A percentile compares a stretch with the other conserved stretches of the same genome.
Evolutionary conservation across 805 yeast species (phyloP).

Genomic region (Candida peoriensis): DNA sequence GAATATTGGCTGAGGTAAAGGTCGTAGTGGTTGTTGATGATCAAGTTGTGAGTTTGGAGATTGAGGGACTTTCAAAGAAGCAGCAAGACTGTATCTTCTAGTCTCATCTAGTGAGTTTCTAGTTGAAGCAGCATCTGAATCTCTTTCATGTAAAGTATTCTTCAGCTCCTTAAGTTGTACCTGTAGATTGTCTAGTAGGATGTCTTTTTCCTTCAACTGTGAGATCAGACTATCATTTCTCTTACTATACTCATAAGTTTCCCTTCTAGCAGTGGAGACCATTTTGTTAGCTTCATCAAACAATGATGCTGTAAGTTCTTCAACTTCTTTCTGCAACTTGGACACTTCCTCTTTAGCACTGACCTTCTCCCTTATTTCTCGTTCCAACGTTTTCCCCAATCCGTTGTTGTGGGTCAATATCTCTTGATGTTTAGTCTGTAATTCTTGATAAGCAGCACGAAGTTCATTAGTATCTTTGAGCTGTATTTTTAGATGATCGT

Average conservation of each 20-base stretch:
- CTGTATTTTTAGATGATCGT: slow-evolving; percentile 24
- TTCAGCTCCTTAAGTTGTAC: slow-evolving; percentile 67
- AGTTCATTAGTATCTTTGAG: slow-evolving; percentile 17
- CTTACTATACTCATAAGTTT: slow-evolving; percentile 52
- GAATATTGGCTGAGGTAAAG: slow-evolving; percentile 27
- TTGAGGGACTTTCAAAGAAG: background rate
- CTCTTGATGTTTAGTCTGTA: slow-evolving; percentile 29
- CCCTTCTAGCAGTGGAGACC: slow-evolving; percentile 75
- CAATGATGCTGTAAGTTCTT: slow-evolving; percentile 69
- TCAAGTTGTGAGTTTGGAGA: slow-evolving; percentile 3
- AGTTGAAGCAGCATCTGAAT: slow-evolving; percentile 13
- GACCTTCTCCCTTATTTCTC: slow-evolving; percentile 32
- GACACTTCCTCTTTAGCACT: slow-evolving; percentile 56
- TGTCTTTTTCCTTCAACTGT: slow-evolving; percentile 64
- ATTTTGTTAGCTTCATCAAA: slow-evolving; percentile 82
- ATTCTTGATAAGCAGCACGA: slow-evolving; percentile 22
- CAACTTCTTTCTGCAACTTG: slow-evolving; percentile 66
- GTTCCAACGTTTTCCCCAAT: slow-evolving; percentile 26
- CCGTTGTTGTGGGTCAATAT: slow-evolving; percentile 29
- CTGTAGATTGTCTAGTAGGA: slow-evolving; percentile 56
- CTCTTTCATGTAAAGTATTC: slow-evolving; percentile 50
- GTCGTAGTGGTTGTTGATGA: slow-evolving; percentile 5
- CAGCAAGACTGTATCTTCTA: background rate
- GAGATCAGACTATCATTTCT: slow-evolving; percentile 51
- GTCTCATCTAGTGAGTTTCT: slow-evolving; percentile 12